Conservation (phyloP, 2,329 filamentous ascomycete genomes). For the Corynespora cassiicola region DNA sequence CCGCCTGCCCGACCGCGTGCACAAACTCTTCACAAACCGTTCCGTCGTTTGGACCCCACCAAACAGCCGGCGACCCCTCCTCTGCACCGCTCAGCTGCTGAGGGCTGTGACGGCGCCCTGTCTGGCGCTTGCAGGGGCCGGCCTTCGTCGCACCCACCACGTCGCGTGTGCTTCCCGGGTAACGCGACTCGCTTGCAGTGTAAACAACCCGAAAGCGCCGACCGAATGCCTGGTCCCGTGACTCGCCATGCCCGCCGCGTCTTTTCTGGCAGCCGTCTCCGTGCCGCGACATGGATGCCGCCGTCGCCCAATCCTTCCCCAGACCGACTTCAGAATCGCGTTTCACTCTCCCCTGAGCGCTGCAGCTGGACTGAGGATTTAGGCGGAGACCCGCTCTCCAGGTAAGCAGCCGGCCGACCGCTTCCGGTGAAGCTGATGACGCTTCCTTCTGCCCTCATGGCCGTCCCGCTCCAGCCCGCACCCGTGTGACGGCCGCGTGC, state of each 20-base stretch:
- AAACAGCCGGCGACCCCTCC: conserved; percentile 41
- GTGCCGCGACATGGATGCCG: conserved; percentile 16
- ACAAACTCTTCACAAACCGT: conserved; percentile 42
- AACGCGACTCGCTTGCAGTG: conserved; percentile 34
- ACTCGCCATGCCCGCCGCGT: conserved; percentile 22
- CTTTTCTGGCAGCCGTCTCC: too few relatives aligned
- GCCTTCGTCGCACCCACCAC: conserved; percentile 18
- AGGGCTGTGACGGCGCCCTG: conserved; percentile 24
- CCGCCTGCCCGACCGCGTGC: conserved; percentile 28
- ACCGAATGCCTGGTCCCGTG: conserved; percentile 40
- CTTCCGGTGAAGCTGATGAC: conserved; percentile 18
- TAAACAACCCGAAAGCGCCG: conserved; percentile 40
- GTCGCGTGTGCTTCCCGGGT: conserved; percentile 38
- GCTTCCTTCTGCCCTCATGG: conserved; percentile 8
- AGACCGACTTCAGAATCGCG: conserved; percentile 31
- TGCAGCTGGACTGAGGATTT: conserved; percentile 17
- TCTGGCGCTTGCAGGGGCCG: conserved; percentile 36
- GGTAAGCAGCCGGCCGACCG: conserved; percentile 19
- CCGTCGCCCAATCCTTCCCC: conserved; percentile 30
- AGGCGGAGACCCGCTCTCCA: conserved; percentile 22
- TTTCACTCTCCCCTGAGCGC: conserved; percentile 40
- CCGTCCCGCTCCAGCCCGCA: too few relatives aligned
- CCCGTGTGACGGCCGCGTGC: too few relatives aligned
- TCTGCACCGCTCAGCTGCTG: conserved; percentile 37
- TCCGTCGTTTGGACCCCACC: conserved; percentile 37